Conservation (phyloP, 768 basidiomycete species). For the Cantharellus anzutake region DNA sequence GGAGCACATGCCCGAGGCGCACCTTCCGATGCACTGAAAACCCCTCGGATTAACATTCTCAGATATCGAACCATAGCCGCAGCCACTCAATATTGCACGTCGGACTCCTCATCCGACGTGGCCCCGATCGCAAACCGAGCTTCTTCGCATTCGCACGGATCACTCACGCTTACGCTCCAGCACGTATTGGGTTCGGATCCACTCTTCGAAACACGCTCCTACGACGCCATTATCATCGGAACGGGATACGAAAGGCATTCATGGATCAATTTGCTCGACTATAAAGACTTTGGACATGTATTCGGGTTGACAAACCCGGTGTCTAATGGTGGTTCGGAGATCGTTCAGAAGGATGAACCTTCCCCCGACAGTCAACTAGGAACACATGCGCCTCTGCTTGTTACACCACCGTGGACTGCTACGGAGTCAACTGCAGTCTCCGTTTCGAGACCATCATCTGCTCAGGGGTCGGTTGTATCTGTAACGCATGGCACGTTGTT, state of each 20-base stretch:
- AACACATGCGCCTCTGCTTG: background rate
- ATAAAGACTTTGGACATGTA: background rate
- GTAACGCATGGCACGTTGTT: too few species aligned
- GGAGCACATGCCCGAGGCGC: slow-evolving; percentile 21
- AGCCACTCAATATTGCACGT: background rate
- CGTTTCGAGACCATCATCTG: background rate
- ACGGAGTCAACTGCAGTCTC: background rate
- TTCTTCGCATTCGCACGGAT: too few species aligned
- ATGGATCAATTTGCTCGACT: slow-evolving; percentile 17
- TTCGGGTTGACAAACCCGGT: background rate
- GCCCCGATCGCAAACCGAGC: background rate
- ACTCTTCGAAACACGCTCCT: slow-evolving; percentile 11
- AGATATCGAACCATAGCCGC: background rate
- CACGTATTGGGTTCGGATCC: slow-evolving; percentile 16
- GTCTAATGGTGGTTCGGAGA: background rate
- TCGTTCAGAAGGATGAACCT: background rate
- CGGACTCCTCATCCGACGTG: background rate
- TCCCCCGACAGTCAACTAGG: background rate
- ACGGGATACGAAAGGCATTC: slow-evolving; percentile 34
- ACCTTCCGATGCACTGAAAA: background rate
- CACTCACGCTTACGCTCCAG: slow-evolving; percentile 18
- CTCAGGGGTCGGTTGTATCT: background rate
- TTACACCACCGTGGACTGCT: background rate
- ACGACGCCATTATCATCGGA: slow-evolving; percentile 32
- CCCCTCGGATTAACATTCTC: background rate